These are phyloP conservation scores for Yarrowia galli DNA, from an alignment of 1,139 yeast species.

Conservation along the genomic window DNA sequence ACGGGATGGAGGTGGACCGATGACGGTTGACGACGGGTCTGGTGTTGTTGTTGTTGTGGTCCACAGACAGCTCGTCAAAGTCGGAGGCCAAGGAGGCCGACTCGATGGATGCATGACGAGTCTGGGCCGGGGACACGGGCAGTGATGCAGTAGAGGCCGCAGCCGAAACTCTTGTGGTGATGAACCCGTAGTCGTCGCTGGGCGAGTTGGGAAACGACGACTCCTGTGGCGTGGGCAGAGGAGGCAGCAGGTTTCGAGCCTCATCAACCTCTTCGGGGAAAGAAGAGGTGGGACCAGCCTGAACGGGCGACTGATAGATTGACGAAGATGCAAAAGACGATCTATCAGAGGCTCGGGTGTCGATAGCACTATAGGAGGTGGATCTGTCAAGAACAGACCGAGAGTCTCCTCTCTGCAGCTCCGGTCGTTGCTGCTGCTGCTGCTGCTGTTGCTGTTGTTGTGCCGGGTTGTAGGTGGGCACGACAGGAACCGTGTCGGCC, in stretches of 20 bases:
- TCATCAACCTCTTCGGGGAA: conserved; percentile 36
- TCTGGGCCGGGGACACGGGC: conserved; percentile 27
- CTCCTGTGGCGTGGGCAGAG: conserved; percentile 33
- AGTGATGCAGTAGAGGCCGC: background rate
- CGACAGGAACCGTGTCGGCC: conserved; percentile 17
- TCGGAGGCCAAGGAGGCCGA: conserved; percentile 33
- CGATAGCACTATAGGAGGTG: conserved; percentile 9
- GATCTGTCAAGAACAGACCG: background rate
- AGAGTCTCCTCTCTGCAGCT: background rate
- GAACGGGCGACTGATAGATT: conserved; percentile 27
- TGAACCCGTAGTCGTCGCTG: conserved; percentile 26
- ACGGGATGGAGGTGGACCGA: conserved; percentile 22
- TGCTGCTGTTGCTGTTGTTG: conserved; percentile 21
- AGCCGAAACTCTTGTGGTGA: background rate
- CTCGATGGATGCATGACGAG: conserved; percentile 30
- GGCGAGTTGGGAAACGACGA: conserved; percentile 32
- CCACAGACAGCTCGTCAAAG: conserved; percentile 30
- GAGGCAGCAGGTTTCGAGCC: conserved; percentile 37
- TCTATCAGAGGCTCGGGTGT: conserved; percentile 26
- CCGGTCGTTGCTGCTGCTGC: conserved; percentile 20
- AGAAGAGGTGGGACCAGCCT: background rate
- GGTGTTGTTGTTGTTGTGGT: background rate
- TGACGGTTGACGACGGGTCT: background rate
- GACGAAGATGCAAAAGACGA: conserved; percentile 32
- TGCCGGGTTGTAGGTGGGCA: conserved; percentile 4